Percentiles rank a stretch among this genome's conserved stretches.
phyloP scores from a whole-genome alignment of 192 early-diverging fungal genomes.

The Entophlyctis luteolus region DNA sequence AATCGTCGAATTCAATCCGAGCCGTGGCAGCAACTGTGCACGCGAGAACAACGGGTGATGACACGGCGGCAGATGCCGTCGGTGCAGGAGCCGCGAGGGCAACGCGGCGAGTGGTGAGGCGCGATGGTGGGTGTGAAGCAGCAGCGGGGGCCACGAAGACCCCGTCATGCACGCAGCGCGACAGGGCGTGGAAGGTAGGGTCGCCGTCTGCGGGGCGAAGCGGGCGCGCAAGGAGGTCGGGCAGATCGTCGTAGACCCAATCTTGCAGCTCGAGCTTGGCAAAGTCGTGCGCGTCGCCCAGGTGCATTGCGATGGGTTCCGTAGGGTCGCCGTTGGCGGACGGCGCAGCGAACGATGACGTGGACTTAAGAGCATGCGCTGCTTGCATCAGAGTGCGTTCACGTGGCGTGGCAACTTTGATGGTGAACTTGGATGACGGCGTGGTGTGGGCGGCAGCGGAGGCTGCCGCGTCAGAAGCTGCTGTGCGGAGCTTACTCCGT shows the following conservation, averaged over 20 bases:
- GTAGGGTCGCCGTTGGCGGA: not conserved
- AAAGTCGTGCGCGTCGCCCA: slow-evolving; percentile 7
- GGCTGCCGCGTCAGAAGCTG: not conserved
- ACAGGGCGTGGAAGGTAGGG: too few species aligned
- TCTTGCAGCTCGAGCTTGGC: slow-evolving; percentile 17
- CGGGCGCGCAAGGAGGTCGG: slow-evolving; percentile 1
- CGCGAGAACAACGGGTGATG: not conserved
- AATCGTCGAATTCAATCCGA: not conserved
- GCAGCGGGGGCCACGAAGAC: too few species aligned
- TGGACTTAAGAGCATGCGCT: not conserved
- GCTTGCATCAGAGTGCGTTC: not conserved
- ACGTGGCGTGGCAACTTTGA: not conserved
- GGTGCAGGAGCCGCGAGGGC: too few species aligned
- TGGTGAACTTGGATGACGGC: slow-evolving; percentile 6
- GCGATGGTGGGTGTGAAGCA: too few species aligned
- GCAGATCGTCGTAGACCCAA: slow-evolving; percentile 24
- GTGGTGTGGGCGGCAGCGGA: not conserved
- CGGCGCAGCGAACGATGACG: not conserved
- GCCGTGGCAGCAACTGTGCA: not conserved
- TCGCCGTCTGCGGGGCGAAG: too few species aligned
- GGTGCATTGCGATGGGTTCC: slow-evolving; percentile 5
- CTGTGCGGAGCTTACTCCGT: not conserved
- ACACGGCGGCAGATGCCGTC: too few species aligned
- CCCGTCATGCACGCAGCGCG: too few species aligned
- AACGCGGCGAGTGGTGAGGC: too few species aligned